Base-by-base conservation (phyloP, 2,329 filamentous ascomycete species). In the Fusarium nodosum region DNA sequence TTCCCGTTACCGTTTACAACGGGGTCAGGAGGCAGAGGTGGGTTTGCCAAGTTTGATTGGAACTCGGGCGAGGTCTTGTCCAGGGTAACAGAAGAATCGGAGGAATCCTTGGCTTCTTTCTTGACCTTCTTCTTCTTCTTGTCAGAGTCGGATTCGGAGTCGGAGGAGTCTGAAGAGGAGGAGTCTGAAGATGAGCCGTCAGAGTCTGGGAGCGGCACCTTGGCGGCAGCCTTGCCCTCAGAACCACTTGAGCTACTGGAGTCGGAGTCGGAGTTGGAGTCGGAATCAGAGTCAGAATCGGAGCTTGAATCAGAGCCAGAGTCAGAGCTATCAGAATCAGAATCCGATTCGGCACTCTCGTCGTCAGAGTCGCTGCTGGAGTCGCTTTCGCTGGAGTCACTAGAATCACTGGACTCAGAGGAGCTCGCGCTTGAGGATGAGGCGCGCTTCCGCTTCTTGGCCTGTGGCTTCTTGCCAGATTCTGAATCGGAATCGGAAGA, bases 21-120 rank as follows among this genome's bases (percentile, higher is more conserved):
- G 6, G 85, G 85, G 72, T 86, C 82, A 4, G 87, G 86, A 15
- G 87, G 86, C 46, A 88, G 82, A 31, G 86, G 86, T 0, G 84
- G 83, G 64, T 82, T 78, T 62, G 77, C 74, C 54, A 75, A 71
- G 51, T 83, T 80, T 5, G 66, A 30, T 42, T 72, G 68, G 24
- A 71, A 63, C 39, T 71, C 69, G 66, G 77, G 86, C 12, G 88
- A 87, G 55, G 82, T 81, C 73, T 84, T 66, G 72, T 84, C 83
- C 45, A 88, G 75, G 5, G 87, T 89, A 13, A 80, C 85, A 7
- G 83, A 83, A 20, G 80, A 82, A 60, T 84, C 80, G 15, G 83
- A 83, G 2, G 78, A 76, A 55, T 75, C 69, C 61, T 78, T 79
- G 18, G 57, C 42, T 12, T 61, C 38, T 22, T 65, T 69, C 51